These are phyloP conservation scores for Dissophora ornata DNA, from an alignment of 192 early-diverging fungal species.

Conservation along the genomic window DNA sequence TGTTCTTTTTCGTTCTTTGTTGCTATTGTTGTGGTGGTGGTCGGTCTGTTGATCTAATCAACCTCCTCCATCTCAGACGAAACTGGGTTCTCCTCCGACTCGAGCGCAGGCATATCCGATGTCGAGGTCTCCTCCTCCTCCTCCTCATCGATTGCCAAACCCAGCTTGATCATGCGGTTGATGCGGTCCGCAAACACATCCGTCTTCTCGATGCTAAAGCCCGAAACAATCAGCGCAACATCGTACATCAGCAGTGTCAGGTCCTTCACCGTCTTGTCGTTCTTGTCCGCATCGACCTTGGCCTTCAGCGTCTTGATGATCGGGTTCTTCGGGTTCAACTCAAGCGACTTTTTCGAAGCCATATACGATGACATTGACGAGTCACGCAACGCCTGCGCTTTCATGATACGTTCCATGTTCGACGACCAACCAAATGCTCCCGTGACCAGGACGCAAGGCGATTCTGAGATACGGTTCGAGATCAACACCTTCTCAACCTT, in stretches of 20 bases:
- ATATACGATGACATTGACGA: constrained; percentile 98
- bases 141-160: constrained; percentile 94
- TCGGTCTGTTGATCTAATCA: too few species aligned
- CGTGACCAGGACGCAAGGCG: constrained; percentile 98
- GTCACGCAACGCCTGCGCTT: constrained; percentile 99
- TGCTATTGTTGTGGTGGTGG: too few species aligned
- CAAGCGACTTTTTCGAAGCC: constrained; percentile 99
- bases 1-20: too few species aligned
- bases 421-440: constrained; percentile 99
- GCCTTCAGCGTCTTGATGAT: constrained; percentile 94
- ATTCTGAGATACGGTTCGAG: constrained; percentile 96
- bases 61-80: constrained; percentile 28
- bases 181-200: constrained; percentile 92
- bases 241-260: constrained; percentile 95
- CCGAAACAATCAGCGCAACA: constrained; percentile 93
- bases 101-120: constrained; percentile 15
- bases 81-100: constrained; percentile 5
- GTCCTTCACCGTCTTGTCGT: constrained; percentile 99
- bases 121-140: constrained; percentile 44
- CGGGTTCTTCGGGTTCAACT: constrained; percentile 95
- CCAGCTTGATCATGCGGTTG: constrained; percentile 99
- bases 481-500: constrained; percentile 95
- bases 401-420: constrained; percentile 99
- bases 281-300: constrained; percentile 94
- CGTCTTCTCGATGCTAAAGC: constrained; percentile 97